Percentiles rank a stretch among this genome's conserved stretches.
These are phyloP conservation scores for Penicillium sp. DNA, from an alignment of 2,329 filamentous ascomycete genomes.

Conservation along the genomic window DNA sequence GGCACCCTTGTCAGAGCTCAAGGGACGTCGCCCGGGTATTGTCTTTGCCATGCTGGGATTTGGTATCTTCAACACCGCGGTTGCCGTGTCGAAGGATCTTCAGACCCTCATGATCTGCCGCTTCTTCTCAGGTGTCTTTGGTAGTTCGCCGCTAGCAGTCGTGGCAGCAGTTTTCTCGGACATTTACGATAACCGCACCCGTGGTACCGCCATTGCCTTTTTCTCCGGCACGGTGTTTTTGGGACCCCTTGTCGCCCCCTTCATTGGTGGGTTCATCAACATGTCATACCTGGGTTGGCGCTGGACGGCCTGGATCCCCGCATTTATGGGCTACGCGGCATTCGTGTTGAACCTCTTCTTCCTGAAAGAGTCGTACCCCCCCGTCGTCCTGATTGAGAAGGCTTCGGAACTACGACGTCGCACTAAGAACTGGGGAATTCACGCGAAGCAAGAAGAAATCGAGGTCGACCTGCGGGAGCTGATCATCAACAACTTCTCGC, in stretches of 20 bases:
- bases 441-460: constrained; percentile 55
- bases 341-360: constrained; percentile 53
- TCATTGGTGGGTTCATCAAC: constrained; percentile 55
- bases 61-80: constrained; percentile 46
- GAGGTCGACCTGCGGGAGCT: constrained; percentile 53
- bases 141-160: constrained; percentile 43
- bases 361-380: constrained; percentile 59
- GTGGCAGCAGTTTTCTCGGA: constrained; percentile 47
- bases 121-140: constrained; percentile 48
- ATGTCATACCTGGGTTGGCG: constrained; percentile 53
- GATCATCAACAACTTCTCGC: constrained; percentile 52
- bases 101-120: constrained; percentile 42
- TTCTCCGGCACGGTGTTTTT: constrained; percentile 55
- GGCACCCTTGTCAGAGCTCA: constrained; percentile 61
- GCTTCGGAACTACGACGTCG: constrained; percentile 48
- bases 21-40: constrained; percentile 55
- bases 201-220: constrained; percentile 42
- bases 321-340: constrained; percentile 56
- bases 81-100: constrained; percentile 41
- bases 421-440: constrained; percentile 59
- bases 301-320: constrained; percentile 56
- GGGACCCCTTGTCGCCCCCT: constrained; percentile 54
- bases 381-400: constrained; percentile 58
- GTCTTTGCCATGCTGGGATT: constrained; percentile 44
- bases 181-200: constrained; percentile 48